Base-by-base conservation (phyloP, 495 filamentous ascomycete species). In the Xylaria cubensis region DNA sequence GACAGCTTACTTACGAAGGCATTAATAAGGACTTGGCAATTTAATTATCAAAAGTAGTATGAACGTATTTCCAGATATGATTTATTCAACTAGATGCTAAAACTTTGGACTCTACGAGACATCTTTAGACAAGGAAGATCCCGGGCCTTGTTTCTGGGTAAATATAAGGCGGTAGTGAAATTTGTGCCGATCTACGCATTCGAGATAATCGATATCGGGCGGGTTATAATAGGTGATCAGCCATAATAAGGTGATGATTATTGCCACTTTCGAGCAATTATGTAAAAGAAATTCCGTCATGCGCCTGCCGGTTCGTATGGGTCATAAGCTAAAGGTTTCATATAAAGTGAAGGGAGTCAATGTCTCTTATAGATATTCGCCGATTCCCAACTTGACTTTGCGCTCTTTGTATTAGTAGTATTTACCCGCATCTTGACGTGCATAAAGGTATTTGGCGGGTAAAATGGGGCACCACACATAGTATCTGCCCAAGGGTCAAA, bases 401-500 rank as follows among this genome's bases (percentile, higher is more conserved):
- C 42, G 9, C 15, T 17, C 24, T 48, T 64, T 17, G 21, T 29
- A 39, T 34, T 64, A 2, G 21, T 44, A 42, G n/a, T 64, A 48
- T 64, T 64, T 64, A 64, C 10, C 62, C 42, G 62, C n/a, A 4
- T 10, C 46, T 39, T 61, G 46, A 6, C 15, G n/a, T 10, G 62
- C 62, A 48, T 64, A 41, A 64, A 48, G 19, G 17, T 64, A 12
- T 48, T 32, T 17, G 32, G 41, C 58, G 62, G 62, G 62, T 48
- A 64, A 64, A 44, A 64, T 64, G 26, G 19, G 19, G 62, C 21
- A 41, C 62, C 62, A 29, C 62, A 21, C 42, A 17, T 13, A 48
- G 26, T 6, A 12, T 64, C 7, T 64, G 62, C 42, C 26, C 21
- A 7, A 21, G 41, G 21, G 36, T 24, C 3, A 26, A 42, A 44